Percentiles rank a stretch among this genome's conserved stretches.
phyloP scores from a whole-genome alignment of 225 moss, liverwort and hornwort genomes.

The Marchantia polymorpha region DNA sequence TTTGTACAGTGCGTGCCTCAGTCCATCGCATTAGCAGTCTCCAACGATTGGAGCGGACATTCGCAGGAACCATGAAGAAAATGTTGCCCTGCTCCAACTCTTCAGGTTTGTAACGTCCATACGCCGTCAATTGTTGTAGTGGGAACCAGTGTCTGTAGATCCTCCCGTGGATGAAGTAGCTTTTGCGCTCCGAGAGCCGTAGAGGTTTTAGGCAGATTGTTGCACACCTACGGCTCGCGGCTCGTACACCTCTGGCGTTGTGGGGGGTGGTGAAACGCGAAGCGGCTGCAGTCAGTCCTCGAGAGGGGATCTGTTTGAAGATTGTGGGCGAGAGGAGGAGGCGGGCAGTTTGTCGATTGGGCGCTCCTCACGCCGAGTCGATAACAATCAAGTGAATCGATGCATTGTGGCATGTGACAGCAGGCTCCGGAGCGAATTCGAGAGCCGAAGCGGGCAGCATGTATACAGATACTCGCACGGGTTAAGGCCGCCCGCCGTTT shows the following conservation, averaged over 20 bases:
- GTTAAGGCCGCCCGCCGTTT: neutral
- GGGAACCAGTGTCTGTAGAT: neutral
- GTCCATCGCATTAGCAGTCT: neutral
- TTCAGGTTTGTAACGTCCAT: neutral
- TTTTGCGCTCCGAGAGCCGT: neutral
- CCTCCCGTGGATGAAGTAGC: neutral
- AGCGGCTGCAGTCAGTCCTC: neutral
- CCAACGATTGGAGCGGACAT: neutral
- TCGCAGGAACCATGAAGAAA: conserved; percentile 1
- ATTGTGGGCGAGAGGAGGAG: neutral
- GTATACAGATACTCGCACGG: neutral
- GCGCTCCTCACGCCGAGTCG: neutral
- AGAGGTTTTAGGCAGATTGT: neutral
- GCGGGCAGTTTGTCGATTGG: neutral
- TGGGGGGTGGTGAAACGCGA: neutral
- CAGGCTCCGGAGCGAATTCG: neutral
- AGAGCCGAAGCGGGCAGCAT: neutral
- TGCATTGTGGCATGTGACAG: too few species aligned
- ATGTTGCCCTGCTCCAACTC: neutral
- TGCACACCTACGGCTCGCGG: neutral
- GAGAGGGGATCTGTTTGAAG: neutral
- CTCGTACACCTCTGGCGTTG: neutral
- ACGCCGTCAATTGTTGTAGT: neutral
- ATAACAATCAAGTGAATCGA: neutral
- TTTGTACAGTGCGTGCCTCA: neutral